Evolutionary conservation across 1,284 basidiomycete species (phyloP), one percentile per base, ranked within the genome.

Genomic region (Thecaphora frezii): DNA sequence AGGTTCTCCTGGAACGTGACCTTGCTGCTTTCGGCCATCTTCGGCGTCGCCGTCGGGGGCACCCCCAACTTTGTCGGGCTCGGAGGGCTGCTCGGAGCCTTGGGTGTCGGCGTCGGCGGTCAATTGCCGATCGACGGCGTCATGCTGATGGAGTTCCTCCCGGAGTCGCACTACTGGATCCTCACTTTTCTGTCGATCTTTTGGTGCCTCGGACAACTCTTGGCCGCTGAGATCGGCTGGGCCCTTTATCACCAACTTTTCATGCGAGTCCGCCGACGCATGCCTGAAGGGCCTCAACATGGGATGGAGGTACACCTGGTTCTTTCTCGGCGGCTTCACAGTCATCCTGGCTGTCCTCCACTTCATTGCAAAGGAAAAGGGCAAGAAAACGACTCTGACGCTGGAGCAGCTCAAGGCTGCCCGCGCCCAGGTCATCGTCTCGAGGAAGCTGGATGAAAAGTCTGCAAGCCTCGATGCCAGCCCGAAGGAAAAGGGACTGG

Each of bases 291-390:
- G 74, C 2, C 73, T 81, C 49, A 87, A 87, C 72, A 83, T 82
- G 80, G 86, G 86, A 22, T 87, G 86, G 86, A 81, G 86, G 70
- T 87, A 86, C 77, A 83, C 84, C 25, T 81, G 84, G 83, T 86
- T 77, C 54, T 76, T 75, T 16, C 65, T 72, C 28, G 71, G 76
- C 4, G 71, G 61, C 9, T 36, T 72, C 21, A 56, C 54, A 47
- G 56, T 76, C 43, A 33, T 74, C 42, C 85, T 91, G 23, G 84
- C 83, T 18, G 83, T 90, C 46, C 80, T 92, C 22, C 84, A 86
- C 57, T 82, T 82, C 26, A 83, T 91, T 19, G 90, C 89, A 1
- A 78, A 79, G 28, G 88, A 86, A 79, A 91, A 93, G 74, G 83
- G 84, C 1, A 83, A 51, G 46, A 52, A n/a, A 1, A 58, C 61